A percentile compares a stretch with the other conserved stretches of the same genome.
Conservation (phyloP, 805 yeast genomes). For the Clavispora carvajalis region DNA sequence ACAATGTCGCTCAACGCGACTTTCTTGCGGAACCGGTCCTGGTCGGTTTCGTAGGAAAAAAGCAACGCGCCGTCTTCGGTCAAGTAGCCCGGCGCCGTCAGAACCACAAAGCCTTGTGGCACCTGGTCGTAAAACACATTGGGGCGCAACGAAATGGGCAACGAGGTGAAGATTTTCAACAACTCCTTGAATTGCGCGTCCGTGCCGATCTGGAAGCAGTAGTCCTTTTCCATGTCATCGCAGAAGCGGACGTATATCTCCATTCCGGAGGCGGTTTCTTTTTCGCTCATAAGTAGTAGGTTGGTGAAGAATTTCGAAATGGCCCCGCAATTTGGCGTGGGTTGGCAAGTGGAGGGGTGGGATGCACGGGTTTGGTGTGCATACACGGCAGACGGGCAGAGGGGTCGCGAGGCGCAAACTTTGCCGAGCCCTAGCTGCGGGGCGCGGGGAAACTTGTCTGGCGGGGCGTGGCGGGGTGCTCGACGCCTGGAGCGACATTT, state of each 20-base stretch:
- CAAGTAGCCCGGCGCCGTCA: constrained; percentile 69
- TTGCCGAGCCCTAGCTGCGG: no score
- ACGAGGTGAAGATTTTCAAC: constrained; percentile 51
- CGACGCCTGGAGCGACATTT: no score
- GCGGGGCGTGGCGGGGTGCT: no score
- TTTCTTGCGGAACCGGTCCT: constrained; percentile 35
- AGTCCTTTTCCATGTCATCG: constrained; percentile 80
- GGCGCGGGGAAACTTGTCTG: no score
- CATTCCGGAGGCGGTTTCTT: constrained; percentile 12
- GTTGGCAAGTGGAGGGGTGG: background rate
- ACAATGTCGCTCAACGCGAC: constrained; percentile 47
- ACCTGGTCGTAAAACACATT: constrained; percentile 59
- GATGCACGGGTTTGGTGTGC: no score
- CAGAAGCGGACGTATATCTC: constrained; percentile 76
- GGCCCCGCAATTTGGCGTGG: background rate
- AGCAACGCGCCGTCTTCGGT: constrained; percentile 80
- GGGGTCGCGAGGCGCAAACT: no score
- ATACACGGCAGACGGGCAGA: no score
- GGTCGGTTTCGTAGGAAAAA: constrained; percentile 55
- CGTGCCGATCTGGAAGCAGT: constrained; percentile 72
- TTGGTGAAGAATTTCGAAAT: no score
- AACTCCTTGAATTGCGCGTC: constrained; percentile 57
- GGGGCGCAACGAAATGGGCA: constrained; percentile 79
- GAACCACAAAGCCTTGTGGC: constrained; percentile 63
- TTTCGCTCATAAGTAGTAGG: constrained; percentile 2